Evolutionary conservation across 179 eudicot genomes (phyloP), one percentile per base, ranked within the genome.

Genomic region (Beta corolliflora): DNA sequence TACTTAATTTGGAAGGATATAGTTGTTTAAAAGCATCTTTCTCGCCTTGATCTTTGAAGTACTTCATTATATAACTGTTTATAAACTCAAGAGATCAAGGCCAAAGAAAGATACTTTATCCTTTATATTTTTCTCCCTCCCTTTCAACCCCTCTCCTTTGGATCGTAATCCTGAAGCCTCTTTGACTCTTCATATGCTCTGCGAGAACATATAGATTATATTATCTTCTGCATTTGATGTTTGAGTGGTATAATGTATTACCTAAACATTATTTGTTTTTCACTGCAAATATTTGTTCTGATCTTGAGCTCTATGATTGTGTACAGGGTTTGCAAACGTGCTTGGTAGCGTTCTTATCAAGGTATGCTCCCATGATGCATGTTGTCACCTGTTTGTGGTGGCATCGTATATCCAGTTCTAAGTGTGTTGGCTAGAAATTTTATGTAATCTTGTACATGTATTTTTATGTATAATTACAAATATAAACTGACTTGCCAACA

Each of bases 291-390:
- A n/a, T 63, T 60, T 76, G 67, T 50, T 7, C 82, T 86, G 77
- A 84, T 55, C 21, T 83, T 41, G 48, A 58, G 71, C 41, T 61
- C 61, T 63, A 46, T 31, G 59, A 82, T 81, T 50, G 56, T 77
- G 61, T 83, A 78, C 97, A 96, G 99, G 99, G 99, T 80, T 84
- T 96, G 88, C 98, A 94, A 86, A 96, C 98, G 71, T 96, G 99
- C 87, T 88, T 93, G 89, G 99, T 94, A 77, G 88, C 99, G 65
- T 85, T 94, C 69, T 83, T 94, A 73, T 91, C 97, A 81, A 91
- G 98, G 99, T 96, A 85, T 52, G 79, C 59, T 41, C 6, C 9
- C 50, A 59, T 46, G 71, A 48, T 10, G 44, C 56, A 15, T 13
- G 64, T 15, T 14, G 11, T 56, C 21, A 64, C 15, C 29, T 77